Percentiles rank a stretch among this genome's conserved stretches.
Conservation (phyloP, 345 rosid species). For the Ceriops decandra region DNA sequence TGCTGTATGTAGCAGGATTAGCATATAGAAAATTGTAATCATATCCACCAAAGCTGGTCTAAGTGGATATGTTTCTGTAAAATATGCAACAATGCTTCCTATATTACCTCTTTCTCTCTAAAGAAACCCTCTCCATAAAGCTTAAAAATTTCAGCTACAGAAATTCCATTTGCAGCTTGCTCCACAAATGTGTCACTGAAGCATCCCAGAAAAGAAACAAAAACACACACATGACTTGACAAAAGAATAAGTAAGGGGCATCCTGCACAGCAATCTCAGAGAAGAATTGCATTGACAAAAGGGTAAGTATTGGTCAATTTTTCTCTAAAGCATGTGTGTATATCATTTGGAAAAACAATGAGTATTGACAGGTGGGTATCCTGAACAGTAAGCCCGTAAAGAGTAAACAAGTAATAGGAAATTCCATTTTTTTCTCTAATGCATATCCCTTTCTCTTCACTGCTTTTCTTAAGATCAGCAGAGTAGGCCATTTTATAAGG, state of each 20-base stretch:
- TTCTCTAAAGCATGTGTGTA: not conserved
- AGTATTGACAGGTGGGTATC: too few relatives aligned
- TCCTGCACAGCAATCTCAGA: not conserved
- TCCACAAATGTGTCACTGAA: constrained; percentile 73
- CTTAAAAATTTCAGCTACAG: constrained; percentile 83
- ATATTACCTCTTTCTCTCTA: constrained; percentile 80
- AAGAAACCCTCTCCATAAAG: constrained; percentile 76
- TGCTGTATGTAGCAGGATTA: too few relatives aligned
- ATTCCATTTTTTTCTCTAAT: not conserved
- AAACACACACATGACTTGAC: constrained; percentile 6
- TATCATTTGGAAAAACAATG: too few relatives aligned
- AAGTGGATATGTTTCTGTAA: not conserved
- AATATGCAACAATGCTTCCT: not conserved
- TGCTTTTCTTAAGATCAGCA: not conserved
- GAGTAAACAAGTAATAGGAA: not conserved
- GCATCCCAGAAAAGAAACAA: constrained; percentile 17
- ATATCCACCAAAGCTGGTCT: not conserved
- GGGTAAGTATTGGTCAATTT: not conserved
- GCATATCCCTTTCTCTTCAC: constrained; percentile 6
- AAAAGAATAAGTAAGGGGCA: constrained; percentile 1
- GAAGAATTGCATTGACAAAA: not conserved
- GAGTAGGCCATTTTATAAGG: not conserved
- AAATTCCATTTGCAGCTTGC: constrained; percentile 50
- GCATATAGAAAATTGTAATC: not conserved
- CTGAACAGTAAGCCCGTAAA: not conserved